Conservation (phyloP, 306 rosid species). For the Begonia peltatifolia region DNA sequence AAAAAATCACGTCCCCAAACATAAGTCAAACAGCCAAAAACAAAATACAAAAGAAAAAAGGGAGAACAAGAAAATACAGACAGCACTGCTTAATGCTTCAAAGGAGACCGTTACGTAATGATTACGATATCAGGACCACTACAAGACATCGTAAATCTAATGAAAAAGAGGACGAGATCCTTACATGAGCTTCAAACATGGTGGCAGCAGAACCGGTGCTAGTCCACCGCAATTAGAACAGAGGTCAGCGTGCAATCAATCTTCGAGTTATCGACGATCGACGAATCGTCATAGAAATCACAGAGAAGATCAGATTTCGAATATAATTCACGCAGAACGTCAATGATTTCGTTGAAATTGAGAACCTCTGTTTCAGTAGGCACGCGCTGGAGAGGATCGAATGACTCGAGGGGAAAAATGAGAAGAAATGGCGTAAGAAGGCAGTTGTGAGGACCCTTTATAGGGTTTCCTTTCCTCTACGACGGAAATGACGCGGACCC, state of each 20-base stretch:
- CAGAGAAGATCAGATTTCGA: background rate
- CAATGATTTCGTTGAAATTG: too few species aligned
- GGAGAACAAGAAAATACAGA: too few species aligned
- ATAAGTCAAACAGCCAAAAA: too few species aligned
- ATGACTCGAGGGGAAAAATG: background rate
- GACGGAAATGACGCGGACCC: background rate
- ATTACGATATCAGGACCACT: background rate
- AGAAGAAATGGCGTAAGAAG: background rate
- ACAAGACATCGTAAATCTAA: background rate
- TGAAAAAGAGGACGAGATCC: slow-evolving; percentile 10
- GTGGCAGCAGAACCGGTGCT: slow-evolving; percentile 19
- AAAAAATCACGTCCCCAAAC: too few species aligned
- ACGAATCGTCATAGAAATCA: slow-evolving; percentile 3
- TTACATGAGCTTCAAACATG: slow-evolving; percentile 98
- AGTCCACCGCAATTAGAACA: slow-evolving; percentile 10
- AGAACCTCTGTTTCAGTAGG: too few species aligned
- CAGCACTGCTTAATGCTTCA: background rate
- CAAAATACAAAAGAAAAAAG: too few species aligned
- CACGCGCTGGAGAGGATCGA: background rate
- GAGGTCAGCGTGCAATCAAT: background rate
- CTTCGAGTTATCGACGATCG: slow-evolving; percentile 1
- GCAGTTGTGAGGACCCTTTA: background rate
- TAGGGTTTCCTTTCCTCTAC: background rate
- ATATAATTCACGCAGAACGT: background rate
- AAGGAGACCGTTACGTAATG: background rate